Evolutionary conservation across 805 yeast species (phyloP).

Genomic region (Crinitomyces ghanaensis): DNA sequence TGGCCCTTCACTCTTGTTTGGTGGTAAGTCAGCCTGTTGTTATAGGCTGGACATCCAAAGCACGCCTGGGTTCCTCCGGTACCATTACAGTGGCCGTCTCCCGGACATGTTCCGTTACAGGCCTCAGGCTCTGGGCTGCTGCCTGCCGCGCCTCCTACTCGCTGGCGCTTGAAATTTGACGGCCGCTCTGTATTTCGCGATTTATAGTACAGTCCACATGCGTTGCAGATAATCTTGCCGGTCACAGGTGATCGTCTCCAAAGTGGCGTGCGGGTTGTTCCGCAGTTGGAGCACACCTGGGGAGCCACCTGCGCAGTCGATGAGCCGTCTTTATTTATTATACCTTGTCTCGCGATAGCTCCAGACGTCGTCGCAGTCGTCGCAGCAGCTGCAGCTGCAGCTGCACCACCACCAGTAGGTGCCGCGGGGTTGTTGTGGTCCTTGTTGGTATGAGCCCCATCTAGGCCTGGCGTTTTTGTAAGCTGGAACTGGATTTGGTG

Average conservation of each 20-base stretch:
- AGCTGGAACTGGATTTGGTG: too few relatives aligned
- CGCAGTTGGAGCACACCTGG: conserved; percentile 76
- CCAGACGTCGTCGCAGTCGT: neutral
- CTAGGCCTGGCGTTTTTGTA: too few relatives aligned
- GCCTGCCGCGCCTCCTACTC: conserved; percentile 2
- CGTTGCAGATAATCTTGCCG: conserved; percentile 89
- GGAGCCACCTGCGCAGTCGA: conserved; percentile 5
- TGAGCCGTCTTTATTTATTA: neutral
- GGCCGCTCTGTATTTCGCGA: conserved; percentile 57
- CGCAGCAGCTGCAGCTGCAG: neutral
- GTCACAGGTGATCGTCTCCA: conserved; percentile 93
- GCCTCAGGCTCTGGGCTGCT: conserved; percentile 3
- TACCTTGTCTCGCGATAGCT: neutral
- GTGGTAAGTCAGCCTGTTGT: conserved; percentile 49
- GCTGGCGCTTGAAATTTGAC: conserved; percentile 46
- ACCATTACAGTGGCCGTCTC: conserved; percentile 75
- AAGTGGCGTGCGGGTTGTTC: conserved; percentile 82
- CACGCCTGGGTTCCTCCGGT: conserved; percentile 78
- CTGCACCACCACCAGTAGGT: too few relatives aligned
- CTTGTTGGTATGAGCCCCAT: too few relatives aligned
- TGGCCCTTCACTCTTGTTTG: too few relatives aligned
- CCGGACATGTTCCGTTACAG: conserved; percentile 48
- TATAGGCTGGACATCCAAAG: conserved; percentile 72
- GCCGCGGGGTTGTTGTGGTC: too few relatives aligned
- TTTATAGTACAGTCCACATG: conserved; percentile 76